Evolutionary conservation across 2,329 filamentous ascomycete genomes (phyloP), one percentile per base, ranked within the genome.

Genomic region (Aspergillus udagawae): DNA sequence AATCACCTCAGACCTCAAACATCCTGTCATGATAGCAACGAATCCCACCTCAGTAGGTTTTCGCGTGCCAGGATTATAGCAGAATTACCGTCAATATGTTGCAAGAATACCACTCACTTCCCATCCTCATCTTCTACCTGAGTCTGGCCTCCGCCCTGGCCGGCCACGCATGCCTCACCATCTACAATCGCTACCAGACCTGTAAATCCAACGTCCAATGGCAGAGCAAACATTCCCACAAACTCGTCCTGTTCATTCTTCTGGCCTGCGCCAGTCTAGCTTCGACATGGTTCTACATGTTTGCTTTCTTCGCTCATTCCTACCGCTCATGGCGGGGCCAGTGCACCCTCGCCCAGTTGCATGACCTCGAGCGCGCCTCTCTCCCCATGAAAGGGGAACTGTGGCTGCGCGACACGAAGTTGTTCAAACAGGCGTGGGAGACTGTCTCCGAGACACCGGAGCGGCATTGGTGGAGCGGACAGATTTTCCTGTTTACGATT

Each of bases 381-480:
- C 29, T 32, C 29, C 29, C 29, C 12, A 32, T 14, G 29, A 14
- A 32, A 32, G 29, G 29, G 12, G 29, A 32, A 32, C 29, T 4
- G 10, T 32, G 29, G 29, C 29, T 32, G 29, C 29, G 29, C 4
- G 29, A 32, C 10, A 32, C 12, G 29, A 12, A 32, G 29, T 4
- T 32, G 5, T 32, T 32, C 29, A 32, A 32, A 32, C 29, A 12
- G 29, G 29, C 12, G 10, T 32, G 29, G 29, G 29, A 32, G 10
- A 14, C 29, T 12, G 29, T 32, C 29, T 32, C 10, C 29, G 29
- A 32, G 29, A 14, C 10, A 2, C 29, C 29, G 12, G 29, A 32
- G 29, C 78, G 60, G 81, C 83, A 73, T 32, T 85, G 83, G 20
- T 82, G 79, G 6, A 85, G 70, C 23, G 23, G 23, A 25, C 23